These are phyloP conservation scores for Starmerella apis DNA, from an alignment of 805 yeast species.

Conservation along the genomic window DNA sequence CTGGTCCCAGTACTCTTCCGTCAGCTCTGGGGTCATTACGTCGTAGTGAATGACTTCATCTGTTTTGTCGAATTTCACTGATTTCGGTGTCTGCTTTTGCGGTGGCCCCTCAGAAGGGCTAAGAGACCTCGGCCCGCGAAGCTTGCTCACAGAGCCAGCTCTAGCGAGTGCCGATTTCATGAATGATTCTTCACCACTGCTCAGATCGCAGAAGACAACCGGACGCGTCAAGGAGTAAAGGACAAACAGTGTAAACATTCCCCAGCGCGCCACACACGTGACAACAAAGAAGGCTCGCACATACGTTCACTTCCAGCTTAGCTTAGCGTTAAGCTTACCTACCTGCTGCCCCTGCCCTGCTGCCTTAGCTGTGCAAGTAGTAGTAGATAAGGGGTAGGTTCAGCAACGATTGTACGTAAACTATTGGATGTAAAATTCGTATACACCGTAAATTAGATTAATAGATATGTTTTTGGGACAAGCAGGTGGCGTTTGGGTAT, in stretches of 20 bases:
- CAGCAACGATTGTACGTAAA: no score
- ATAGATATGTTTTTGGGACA: no score
- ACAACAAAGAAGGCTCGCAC: neutral
- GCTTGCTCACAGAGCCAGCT: constrained; percentile 22
- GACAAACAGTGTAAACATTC: constrained; percentile 6
- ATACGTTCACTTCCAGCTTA: no score
- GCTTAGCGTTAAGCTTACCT: no score
- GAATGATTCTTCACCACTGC: neutral
- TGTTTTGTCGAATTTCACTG: constrained; percentile 26
- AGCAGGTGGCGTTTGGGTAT: no score
- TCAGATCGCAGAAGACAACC: neutral
- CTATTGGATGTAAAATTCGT: no score
- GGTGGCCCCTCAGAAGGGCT: constrained; percentile 14
- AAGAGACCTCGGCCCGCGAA: constrained; percentile 25
- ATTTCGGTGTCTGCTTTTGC: constrained; percentile 16
- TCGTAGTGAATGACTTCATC: constrained; percentile 27
- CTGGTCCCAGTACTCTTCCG: constrained; percentile 22
- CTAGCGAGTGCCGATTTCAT: constrained; percentile 27
- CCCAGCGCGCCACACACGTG: constrained; percentile 9
- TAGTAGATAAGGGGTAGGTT: no score
- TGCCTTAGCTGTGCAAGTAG: no score
- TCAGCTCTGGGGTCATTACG: constrained; percentile 23
- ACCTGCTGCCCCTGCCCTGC: no score
- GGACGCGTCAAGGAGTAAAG: constrained; percentile 7
- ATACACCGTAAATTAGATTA: no score